Base-by-base conservation (phyloP, 2,329 filamentous ascomycete genomes). In the Paracoccidioides brasiliensis region DNA sequence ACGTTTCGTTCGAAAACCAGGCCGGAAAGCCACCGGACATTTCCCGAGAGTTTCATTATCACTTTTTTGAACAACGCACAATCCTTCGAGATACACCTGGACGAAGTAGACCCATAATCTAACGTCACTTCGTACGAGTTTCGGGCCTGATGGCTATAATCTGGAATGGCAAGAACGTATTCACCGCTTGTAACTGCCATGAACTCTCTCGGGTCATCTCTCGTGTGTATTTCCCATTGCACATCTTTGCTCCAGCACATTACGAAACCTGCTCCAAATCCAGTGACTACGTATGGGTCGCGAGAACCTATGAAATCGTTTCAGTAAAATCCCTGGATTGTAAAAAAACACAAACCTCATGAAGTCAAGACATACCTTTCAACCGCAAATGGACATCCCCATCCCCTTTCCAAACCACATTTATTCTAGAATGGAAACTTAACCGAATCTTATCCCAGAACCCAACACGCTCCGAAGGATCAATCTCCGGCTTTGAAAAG, bases 161-260 rank as follows among this genome's bases (percentile, higher is more conserved):
- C 93, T 0, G 93, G 94, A 55, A 98, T 83, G 3, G 94, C 93
- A 54, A 97, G 80, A 10, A 98, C 86, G 66, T 93, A 98, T 69
- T 95, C 91, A 53, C 90, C 90, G 69, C 91, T 96, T 60, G 95
- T 88, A 3, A 98, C 90, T 0, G 86, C 90, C 85, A 98, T 94
- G 71, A 98, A 94, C 57, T 87, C 85, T 66, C 87, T 88, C 0
- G 93, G 90, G 64, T 98, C 88, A 62, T 94, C 83, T 53, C 89
- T 85, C 53, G 84, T 82, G 56, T 90, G 86, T 53, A 98, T 83
- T 58, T 85, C 86, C 82, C 89, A 94, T 58, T 81, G 83, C 41
- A 98, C 90, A 68, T 96, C 87, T 64, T 90, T 94, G 53, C 93
- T 85, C 91, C 91, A 98, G 69, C 94, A 97, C 90, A 98, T 96